Base-by-base conservation (phyloP, 148 eudicot genomes). In the Polygonum aviculare region DNA sequence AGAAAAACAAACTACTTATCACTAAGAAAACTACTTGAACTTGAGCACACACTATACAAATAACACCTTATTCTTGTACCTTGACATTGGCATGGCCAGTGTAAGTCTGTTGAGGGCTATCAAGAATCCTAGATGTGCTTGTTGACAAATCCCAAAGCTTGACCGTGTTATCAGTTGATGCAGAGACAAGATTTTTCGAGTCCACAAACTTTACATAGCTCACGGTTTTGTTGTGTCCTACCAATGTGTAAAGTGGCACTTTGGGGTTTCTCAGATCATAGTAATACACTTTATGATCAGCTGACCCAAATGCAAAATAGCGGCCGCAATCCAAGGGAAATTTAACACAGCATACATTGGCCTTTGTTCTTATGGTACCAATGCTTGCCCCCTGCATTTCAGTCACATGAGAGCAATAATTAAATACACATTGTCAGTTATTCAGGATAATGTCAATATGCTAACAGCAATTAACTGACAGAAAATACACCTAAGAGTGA, bases 131-230 rank as follows among this genome's bases (percentile, higher is more conserved):
- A 63, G 97, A 87, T 36, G 89, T 75, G 78, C 93, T 87, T 79
- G 76, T 82, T 11, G 99, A 93, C 85, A 95, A 83, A 84, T 95
- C 99, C 99, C 99, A 95, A 19, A 95, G 96, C 88, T 95, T 95
- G 75, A 95, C 52, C 2, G 98, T 89, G 80, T 90, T 95, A 76
- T 95, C 99, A 12, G 94, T 95, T 3, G 99, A 95, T 74, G 99
- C 86, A 52, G 98, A 89, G 75, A 95, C 98, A 57, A 95, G 85
- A 73, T 75, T 89, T 50, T 80, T 79, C 8, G 98, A 89, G 82
- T 93, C 97, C n/a, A 93, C 80, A 86, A 95, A 95, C 87, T 95
- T 95, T 74, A 95, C 87, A 77, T 95, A 89, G 89, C 99, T 95
- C 79, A 95, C 96, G 55, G 99, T 95, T 79, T 89, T 95, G 80